Base-by-base conservation (phyloP, 805 yeast species). In the Torulaspora franciscae region DNA sequence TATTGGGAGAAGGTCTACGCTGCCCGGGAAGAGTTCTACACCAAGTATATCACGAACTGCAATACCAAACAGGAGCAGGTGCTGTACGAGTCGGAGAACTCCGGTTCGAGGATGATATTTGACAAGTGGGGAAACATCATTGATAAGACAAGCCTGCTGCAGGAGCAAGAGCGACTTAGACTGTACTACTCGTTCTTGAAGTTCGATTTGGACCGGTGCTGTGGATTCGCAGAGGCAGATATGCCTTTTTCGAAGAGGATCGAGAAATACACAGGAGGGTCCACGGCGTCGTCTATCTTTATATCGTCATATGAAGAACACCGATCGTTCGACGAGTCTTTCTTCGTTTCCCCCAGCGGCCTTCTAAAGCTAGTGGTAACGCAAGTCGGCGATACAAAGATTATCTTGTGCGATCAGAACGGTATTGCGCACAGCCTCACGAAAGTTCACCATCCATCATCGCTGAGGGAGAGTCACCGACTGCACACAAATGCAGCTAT, bases 341-440 rank as follows among this genome's bases (percentile, higher is more conserved):
- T 62, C 41, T 59, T 64, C 29, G 50, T 90, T 67, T 79, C 81
- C 49, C 77, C 81, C n/a, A 70, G 73, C 7, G 81, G 85, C 3
- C 68, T 83, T 9, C 72, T 87, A 17, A 80, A 80, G 55, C 64
- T 93, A 17, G 74, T 85, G 0, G 77, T 90, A 14, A 90, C 95
- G 1, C 99, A 93, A 59, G 81, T 91, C 10, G 99, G 99, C 5
- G 99, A 93, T 61, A 85, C 97, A 2, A 77, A 85, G 50, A 88
- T 95, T 5, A 74, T 93, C 2, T 56, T 93, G n/a, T 85, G 93
- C 51, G 98, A 90, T 64, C 75, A 74, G 45, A 65, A 73, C 44
- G 98, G 98, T 2, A 68, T 76, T 32, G 95, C 95, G 1, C 90
- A 83, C 54, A 72, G 86, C 14, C 68, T 93, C 41, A 86, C 95